A percentile compares a stretch with the other conserved stretches of the same genome.
Evolutionary conservation across 2,329 filamentous ascomycete species (phyloP).

Genomic region (Berkeleyomyces basicola): DNA sequence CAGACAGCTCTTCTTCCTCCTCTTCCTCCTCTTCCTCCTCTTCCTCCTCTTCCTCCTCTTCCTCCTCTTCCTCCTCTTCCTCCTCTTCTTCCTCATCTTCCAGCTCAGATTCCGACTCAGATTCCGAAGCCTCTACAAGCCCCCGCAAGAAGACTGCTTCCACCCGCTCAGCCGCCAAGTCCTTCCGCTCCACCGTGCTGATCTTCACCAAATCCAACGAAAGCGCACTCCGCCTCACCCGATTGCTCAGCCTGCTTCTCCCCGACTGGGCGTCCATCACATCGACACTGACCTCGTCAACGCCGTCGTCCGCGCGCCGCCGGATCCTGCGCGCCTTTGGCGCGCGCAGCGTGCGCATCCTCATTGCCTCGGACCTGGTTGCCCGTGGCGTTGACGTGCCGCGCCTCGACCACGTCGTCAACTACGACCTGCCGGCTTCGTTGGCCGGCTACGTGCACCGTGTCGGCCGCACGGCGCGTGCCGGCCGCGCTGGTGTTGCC

Average conservation of each 20-base stretch:
- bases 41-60: slow-evolving; percentile 20
- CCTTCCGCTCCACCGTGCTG: slow-evolving; percentile 36
- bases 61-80: slow-evolving; percentile 22
- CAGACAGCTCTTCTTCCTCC: slow-evolving; percentile 20
- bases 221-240: slow-evolving; percentile 67
- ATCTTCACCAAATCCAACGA: slow-evolving; percentile 90
- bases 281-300: slow-evolving; percentile 61
- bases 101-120: slow-evolving; percentile 16
- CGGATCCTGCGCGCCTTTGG: slow-evolving; percentile 53
- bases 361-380: slow-evolving; percentile 86
- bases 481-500: slow-evolving; percentile 55
- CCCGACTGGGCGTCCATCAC: slow-evolving; percentile 40
- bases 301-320: slow-evolving; percentile 52
- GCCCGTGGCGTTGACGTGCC: slow-evolving; percentile 77
- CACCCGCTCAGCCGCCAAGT: slow-evolving; percentile 13
- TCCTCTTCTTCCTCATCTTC: slow-evolving; percentile 20
- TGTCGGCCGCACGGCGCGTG: slow-evolving; percentile 78
- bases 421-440: slow-evolving; percentile 79
- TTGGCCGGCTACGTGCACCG: slow-evolving; percentile 77
- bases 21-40: slow-evolving; percentile 20
- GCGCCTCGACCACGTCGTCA: slow-evolving; percentile 68
- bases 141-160: slow-evolving; percentile 14
- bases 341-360: slow-evolving; percentile 51
- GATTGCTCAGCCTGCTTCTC: slow-evolving; percentile 53
- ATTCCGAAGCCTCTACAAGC: slow-evolving; percentile 20